Percentiles rank a stretch among this genome's conserved stretches.
These are phyloP conservation scores for Saturnispora kantuleensis DNA, from an alignment of 805 yeast genomes.

Conservation along the genomic window DNA sequence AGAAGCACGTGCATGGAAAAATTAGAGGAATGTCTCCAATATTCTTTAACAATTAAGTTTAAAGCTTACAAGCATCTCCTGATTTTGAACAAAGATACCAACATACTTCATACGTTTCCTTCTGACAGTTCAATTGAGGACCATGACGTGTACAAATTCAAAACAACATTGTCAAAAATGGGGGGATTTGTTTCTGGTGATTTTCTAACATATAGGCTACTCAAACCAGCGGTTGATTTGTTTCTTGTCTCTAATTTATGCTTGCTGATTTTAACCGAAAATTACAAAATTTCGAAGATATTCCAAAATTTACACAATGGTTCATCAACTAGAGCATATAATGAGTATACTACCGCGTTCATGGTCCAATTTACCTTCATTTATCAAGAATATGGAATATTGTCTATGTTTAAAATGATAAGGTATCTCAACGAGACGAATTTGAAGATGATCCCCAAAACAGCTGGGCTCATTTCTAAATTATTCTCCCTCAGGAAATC, in stretches of 20 bases:
- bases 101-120: slow-evolving; percentile 9
- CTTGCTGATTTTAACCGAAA: slow-evolving; percentile 15
- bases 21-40: slow-evolving; percentile 26
- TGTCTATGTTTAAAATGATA: slow-evolving; percentile 28
- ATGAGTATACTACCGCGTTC: slow-evolving; percentile 12
- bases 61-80: slow-evolving; percentile 16
- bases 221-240: slow-evolving; percentile 19
- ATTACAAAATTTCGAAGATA: slow-evolving; percentile 11
- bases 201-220: slow-evolving; percentile 20
- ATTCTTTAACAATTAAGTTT: slow-evolving; percentile 27
- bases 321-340: slow-evolving; percentile 10
- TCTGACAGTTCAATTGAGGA: slow-evolving; percentile 3
- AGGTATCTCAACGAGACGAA: slow-evolving; percentile 10
- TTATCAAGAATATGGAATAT: slow-evolving; percentile 30
- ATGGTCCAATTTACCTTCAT: slow-evolving; percentile 16
- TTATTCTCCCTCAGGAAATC: slow-evolving; percentile 11
- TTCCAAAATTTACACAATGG: slow-evolving; percentile 4
- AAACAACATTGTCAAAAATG: slow-evolving; percentile 19
- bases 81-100: slow-evolving; percentile 15
- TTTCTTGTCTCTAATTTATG: slow-evolving; percentile 17
- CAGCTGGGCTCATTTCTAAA: slow-evolving; percentile 18
- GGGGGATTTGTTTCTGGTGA: slow-evolving; percentile 21
- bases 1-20: slow-evolving; percentile 9
- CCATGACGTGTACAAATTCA: slow-evolving; percentile 16
- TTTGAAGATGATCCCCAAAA: slow-evolving; percentile 18